These are phyloP conservation scores for Triticum urartu DNA, from an alignment of 176 grass and related monocot genomes.

Conservation along the genomic window DNA sequence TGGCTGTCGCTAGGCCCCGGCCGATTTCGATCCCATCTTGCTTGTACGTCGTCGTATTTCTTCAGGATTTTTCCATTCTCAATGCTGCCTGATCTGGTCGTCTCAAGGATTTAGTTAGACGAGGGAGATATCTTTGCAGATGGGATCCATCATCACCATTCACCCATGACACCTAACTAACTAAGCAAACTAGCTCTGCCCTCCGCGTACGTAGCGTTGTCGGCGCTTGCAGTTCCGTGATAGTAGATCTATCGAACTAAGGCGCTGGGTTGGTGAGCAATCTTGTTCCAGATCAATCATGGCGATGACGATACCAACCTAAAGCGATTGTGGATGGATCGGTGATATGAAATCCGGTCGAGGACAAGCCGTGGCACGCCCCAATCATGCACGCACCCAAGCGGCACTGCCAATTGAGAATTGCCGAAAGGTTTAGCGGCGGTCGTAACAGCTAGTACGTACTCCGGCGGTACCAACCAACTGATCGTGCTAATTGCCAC, in stretches of 20 bases:
- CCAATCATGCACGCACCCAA: neutral
- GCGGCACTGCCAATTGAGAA: neutral
- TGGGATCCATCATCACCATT: neutral
- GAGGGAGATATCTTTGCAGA: neutral
- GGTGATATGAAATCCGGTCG: neutral
- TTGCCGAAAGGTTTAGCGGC: neutral
- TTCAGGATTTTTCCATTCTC: too few species aligned
- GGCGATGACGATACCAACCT: neutral
- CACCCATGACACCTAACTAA: too few species aligned
- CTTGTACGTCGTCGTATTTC: neutral
- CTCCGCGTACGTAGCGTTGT: constrained; percentile 13
- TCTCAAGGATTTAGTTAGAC: neutral
- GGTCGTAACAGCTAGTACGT: neutral
- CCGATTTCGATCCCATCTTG: neutral
- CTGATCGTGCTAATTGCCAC: neutral
- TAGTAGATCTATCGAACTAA: neutral
- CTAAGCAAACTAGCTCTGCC: constrained; percentile 10
- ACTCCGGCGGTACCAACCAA: neutral
- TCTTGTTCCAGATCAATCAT: constrained; percentile 37
- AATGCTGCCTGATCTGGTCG: neutral
- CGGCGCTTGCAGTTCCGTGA: constrained; percentile 13
- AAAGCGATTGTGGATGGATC: neutral
- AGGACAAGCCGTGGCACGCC: constrained; percentile 10
- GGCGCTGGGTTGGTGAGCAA: constrained; percentile 42
- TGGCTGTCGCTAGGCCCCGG: constrained; percentile 23